These are phyloP conservation scores for Yamagishiella unicocca DNA, from an alignment of 139 green algal species.

Conservation along the genomic window DNA sequence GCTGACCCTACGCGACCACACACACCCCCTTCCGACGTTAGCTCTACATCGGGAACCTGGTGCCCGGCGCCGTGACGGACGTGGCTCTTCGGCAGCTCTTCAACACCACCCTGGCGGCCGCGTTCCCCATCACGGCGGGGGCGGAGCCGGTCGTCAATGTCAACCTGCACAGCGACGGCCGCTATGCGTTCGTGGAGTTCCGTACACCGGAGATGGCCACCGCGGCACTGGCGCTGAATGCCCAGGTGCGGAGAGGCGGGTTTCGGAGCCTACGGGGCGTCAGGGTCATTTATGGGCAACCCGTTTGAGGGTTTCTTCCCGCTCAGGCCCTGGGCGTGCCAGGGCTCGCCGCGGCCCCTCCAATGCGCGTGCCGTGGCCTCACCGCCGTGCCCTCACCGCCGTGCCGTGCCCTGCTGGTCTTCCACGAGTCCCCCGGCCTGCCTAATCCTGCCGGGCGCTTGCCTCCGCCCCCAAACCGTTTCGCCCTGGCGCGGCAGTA, in stretches of 20 bases:
- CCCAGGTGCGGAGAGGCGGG: conserved; percentile 70
- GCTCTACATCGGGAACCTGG: conserved; percentile 87
- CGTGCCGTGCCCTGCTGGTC: neutral
- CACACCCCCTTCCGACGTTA: no score
- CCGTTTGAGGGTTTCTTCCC: no score
- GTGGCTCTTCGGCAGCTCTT: conserved; percentile 82
- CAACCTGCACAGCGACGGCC: conserved; percentile 60
- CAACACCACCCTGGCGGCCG: conserved; percentile 80
- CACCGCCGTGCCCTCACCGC: no score
- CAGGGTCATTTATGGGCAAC: no score
- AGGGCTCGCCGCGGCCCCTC: no score
- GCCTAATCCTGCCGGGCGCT: no score
- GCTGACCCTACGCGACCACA: no score
- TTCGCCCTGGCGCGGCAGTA: no score
- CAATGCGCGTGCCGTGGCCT: no score
- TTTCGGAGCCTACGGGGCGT: no score
- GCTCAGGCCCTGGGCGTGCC: no score
- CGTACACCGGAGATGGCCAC: conserved; percentile 87
- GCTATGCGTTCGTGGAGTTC: conserved; percentile 93
- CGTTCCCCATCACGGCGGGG: conserved; percentile 74
- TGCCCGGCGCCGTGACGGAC: conserved; percentile 78
- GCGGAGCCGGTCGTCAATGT: conserved; percentile 81
- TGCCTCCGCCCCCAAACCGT: neutral
- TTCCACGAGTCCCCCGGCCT: neutral
- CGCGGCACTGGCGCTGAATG: conserved; percentile 85